Conservation (phyloP, 495 filamentous ascomycete genomes). For the Trichocladium antarcticum region DNA sequence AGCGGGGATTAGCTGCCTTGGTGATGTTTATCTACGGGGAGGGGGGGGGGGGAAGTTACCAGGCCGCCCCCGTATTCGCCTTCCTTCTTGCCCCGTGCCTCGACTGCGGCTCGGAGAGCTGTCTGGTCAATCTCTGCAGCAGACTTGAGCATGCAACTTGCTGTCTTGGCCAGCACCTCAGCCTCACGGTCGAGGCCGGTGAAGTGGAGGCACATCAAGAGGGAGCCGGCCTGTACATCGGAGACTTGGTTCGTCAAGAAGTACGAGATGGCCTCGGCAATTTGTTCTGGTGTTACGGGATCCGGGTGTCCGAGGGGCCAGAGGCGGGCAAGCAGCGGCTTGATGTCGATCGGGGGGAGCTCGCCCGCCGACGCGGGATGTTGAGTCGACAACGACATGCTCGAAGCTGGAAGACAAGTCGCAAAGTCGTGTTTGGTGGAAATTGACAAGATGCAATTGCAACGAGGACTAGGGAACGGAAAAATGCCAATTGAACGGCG, state of each 20-base stretch:
- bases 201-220: slow-evolving; percentile 82
- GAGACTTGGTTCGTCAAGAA: slow-evolving; percentile 82
- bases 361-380: slow-evolving; percentile 3
- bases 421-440: no score
- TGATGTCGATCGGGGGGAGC: slow-evolving; percentile 50
- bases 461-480: not conserved
- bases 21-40: not conserved
- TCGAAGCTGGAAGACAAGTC: no score
- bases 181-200: slow-evolving; percentile 66
- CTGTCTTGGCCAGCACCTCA: slow-evolving; percentile 66
- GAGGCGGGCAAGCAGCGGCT: slow-evolving; percentile 67
- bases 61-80: slow-evolving; percentile 61
- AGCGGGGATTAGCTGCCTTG: not conserved
- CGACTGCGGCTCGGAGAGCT: slow-evolving; percentile 35
- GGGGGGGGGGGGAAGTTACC: slow-evolving; percentile 31
- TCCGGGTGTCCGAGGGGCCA: slow-evolving; percentile 45
- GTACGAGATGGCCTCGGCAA: slow-evolving; percentile 73
- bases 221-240: slow-evolving; percentile 67
- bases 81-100: slow-evolving; percentile 45
- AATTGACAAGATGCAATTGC: not conserved
- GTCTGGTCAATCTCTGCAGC: slow-evolving; percentile 41
- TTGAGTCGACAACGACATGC: slow-evolving; percentile 1
- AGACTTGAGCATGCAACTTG: slow-evolving; percentile 51
- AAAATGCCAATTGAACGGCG: not conserved
- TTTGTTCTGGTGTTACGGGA: slow-evolving; percentile 62